A percentile compares a stretch with the other conserved stretches of the same genome.
Evolutionary conservation across 257 asterid genomes (phyloP).

Genomic region (Solanum neorickii): DNA sequence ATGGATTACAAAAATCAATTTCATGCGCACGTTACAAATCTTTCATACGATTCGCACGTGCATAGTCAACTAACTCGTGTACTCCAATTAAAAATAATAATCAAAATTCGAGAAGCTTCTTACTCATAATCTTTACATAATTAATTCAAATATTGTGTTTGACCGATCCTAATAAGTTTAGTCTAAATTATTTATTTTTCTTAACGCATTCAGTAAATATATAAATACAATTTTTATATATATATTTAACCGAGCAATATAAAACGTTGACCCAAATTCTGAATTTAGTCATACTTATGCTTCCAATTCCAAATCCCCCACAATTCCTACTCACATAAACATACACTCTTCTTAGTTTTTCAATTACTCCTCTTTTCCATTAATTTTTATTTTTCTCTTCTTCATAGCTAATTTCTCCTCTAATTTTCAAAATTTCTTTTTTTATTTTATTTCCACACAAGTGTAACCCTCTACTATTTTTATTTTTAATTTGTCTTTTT

Average conservation of each 20-base stretch:
- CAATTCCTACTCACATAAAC: background rate
- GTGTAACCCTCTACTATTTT: background rate
- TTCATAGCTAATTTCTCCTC: background rate
- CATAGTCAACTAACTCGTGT: background rate
- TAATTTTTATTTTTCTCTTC: background rate
- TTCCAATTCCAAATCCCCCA: background rate
- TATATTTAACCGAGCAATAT: background rate
- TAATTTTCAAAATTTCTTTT: background rate
- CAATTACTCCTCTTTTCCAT: conserved; percentile 2
- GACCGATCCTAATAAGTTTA: background rate
- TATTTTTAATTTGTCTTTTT: background rate
- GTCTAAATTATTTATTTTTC: background rate
- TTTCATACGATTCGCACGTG: too few species aligned
- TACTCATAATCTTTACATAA: too few species aligned
- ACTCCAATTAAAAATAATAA: background rate
- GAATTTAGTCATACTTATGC: background rate
- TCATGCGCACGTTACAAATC: too few species aligned
- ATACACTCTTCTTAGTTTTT: background rate
- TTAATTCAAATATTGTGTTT: background rate
- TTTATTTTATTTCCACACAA: background rate
- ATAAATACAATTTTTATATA: background rate
- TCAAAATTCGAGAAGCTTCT: background rate
- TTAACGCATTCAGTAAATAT: background rate
- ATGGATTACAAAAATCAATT: too few species aligned
- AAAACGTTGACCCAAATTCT: background rate